A percentile compares a stretch with the other conserved stretches of the same genome.
These are phyloP conservation scores for Elymus sibiricus DNA, from an alignment of 176 grass and related monocot species.

Conservation along the genomic window DNA sequence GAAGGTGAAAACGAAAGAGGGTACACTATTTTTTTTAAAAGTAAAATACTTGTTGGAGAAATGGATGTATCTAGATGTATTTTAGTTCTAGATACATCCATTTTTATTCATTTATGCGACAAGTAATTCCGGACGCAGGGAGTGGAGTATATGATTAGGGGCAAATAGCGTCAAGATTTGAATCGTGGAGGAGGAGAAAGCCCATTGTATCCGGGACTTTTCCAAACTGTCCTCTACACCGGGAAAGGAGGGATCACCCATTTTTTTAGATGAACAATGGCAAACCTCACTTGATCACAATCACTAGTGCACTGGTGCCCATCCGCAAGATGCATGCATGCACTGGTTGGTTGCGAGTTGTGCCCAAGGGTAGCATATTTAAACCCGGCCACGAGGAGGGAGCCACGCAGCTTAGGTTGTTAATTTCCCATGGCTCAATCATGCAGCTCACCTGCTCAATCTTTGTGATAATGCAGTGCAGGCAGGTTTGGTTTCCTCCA, in stretches of 20 bases:
- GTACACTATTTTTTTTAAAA: no score
- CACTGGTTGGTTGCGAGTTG: constrained; percentile 9
- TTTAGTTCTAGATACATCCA: no score
- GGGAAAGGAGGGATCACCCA: background rate
- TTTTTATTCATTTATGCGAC: no score
- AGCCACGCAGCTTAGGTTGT: constrained; percentile 16
- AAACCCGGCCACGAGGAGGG: constrained; percentile 28
- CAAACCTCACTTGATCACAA: background rate
- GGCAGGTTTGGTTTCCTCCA: constrained; percentile 11
- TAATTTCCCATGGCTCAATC: constrained; percentile 23
- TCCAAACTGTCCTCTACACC: background rate
- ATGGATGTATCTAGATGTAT: no score
- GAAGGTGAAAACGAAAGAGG: no score
- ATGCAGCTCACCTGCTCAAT: constrained; percentile 56
- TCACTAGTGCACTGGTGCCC: background rate
- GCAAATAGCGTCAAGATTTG: no score
- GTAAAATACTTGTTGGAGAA: no score
- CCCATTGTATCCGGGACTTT: no score
- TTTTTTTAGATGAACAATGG: background rate
- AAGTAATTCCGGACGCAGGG: no score
- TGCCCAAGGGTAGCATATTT: constrained; percentile 28
- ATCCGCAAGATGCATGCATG: constrained; percentile 6
- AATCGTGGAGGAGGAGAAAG: no score
- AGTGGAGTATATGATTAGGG: no score
- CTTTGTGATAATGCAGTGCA: constrained; percentile 28